A percentile compares a stretch with the other conserved stretches of the same genome.
Evolutionary conservation across 2,329 filamentous ascomycete species (phyloP).

Genomic region (Alternaria novae-zelandiae): DNA sequence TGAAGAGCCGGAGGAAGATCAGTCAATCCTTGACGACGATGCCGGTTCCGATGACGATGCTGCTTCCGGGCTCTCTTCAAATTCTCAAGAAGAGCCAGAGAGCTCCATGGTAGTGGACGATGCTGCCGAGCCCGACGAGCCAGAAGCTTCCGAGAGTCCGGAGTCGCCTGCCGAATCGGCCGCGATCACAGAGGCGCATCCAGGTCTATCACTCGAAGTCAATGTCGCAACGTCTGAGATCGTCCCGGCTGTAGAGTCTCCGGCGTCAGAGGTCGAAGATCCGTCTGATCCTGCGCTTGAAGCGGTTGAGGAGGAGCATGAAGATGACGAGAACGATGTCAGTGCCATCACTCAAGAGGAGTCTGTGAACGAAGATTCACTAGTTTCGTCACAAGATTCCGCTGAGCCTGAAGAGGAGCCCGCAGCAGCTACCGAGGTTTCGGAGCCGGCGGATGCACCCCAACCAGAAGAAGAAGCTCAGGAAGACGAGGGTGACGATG

Average conservation of each 20-base stretch:
- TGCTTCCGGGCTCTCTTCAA: constrained; percentile 1
- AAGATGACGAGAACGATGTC: not conserved
- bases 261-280: not conserved
- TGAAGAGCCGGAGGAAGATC: not conserved
- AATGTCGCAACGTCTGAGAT: constrained; percentile 4
- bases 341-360: not conserved
- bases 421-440: not conserved
- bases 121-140: not conserved
- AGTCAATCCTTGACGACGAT: not conserved
- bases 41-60: not conserved
- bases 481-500: not conserved
- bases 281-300: not conserved
- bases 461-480: not conserved
- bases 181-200: not conserved
- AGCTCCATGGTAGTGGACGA: constrained; percentile 1
- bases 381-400: constrained; percentile 3
- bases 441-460: constrained; percentile 7
- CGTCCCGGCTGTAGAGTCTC: not conserved
- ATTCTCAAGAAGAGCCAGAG: not conserved
- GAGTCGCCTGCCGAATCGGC: constrained; percentile 3
- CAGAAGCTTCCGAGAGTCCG: not conserved
- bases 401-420: constrained; percentile 5
- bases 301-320: not conserved
- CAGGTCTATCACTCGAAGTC: not conserved
- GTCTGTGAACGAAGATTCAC: not conserved